Evolutionary conservation across 345 rosid genomes (phyloP).

Genomic region (Rhizophora apiculata): DNA sequence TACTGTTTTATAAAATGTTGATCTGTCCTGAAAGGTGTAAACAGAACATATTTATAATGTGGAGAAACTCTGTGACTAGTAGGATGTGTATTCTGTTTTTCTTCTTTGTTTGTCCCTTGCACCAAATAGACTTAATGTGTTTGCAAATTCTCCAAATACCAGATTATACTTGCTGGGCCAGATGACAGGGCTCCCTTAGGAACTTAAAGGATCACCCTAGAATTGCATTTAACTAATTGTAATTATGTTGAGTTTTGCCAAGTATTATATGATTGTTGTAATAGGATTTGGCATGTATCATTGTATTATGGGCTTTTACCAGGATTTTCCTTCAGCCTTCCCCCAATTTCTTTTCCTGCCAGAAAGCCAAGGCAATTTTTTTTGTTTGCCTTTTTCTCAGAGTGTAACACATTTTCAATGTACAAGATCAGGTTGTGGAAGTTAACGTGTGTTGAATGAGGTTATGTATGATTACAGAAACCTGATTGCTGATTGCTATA

Average conservation of each 20-base stretch:
- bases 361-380: constrained; percentile 31
- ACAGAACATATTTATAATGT: no score
- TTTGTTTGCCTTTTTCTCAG: constrained; percentile 35
- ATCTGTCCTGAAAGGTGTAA: no score
- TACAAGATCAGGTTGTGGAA: constrained; percentile 2
- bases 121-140: neutral
- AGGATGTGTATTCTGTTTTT: neutral
- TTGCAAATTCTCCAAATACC: constrained; percentile 18
- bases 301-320: constrained; percentile 22
- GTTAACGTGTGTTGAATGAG: neutral
- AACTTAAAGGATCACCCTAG: constrained; percentile 17
- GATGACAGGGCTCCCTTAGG: constrained; percentile 47
- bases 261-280: constrained; percentile 39
- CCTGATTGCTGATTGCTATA: constrained; percentile 11
- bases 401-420: constrained; percentile 23
- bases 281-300: constrained; percentile 24
- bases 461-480: constrained; percentile 4
- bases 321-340: constrained; percentile 5
- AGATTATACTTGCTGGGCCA: constrained; percentile 64
- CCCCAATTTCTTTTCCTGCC: neutral
- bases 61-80: no score
- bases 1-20: no score
- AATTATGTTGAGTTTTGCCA: constrained; percentile 30
- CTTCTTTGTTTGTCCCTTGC: neutral
- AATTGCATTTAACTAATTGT: constrained; percentile 28